Base-by-base conservation (phyloP, 2,329 filamentous ascomycete species). In the Leptographium wingfieldii region DNA sequence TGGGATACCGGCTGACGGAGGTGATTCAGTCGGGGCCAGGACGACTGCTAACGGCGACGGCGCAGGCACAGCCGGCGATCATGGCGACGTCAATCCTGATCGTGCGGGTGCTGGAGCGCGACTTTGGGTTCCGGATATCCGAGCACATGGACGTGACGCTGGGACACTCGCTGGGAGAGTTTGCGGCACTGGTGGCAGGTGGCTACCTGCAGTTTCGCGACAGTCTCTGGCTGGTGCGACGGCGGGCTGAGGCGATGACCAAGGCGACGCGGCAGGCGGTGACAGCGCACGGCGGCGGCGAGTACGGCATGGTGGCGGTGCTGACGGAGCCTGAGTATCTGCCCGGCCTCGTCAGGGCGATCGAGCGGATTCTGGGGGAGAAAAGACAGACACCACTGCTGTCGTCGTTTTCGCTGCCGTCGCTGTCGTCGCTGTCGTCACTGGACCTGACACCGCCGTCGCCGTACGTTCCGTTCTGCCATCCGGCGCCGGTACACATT, bases 81-180 rank as follows among this genome's bases (percentile, higher is more conserved):
- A 95, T 97, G 90, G 90, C 91, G 16, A 94, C 90, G 4, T 95
- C 90, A 33, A 85, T 96, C 69, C 81, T 96, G 61, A 95, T 96
- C 68, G 80, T 96, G 59, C 86, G 89, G 60, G 85, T 96, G 62
- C 80, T 97, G 64, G 90, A 96, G 74, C 77, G 82, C 63, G 89
- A 96, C 65, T 96, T 92, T 69, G 84, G 81, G 49, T 95, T 96
- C 74, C 78, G 82, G 60, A 81, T 85, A 7, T 73, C 77, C 10
- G 82, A 88, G 60, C 80, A 86, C 61, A 85, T 91, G 52, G 89
- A 96, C 73, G 84, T 95, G 43, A 89, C 88, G 0, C 79, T 96
- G 29, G 92, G 92, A 11, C 92, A 97, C 73, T 95, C 90, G 5
- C 79, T 97, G 12, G 92, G 92, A 56, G 92, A 96, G 71, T 97